Percentiles rank a stretch among this genome's conserved stretches.
phyloP scores from a whole-genome alignment of 371 early-diverging fungal species.

The Nosema granulosis region DNA sequence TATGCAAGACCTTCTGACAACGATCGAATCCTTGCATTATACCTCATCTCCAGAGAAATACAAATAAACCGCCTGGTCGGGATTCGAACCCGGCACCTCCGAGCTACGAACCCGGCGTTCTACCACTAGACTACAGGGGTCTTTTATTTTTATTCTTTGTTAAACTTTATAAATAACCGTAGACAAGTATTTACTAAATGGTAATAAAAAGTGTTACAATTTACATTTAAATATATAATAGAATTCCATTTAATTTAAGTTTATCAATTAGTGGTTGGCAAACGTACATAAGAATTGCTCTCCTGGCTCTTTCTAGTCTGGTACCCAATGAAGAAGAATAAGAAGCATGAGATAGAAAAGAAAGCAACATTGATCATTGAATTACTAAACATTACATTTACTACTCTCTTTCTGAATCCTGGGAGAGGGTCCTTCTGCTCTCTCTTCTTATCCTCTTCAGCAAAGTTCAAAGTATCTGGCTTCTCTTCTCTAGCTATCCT shows the following conservation, averaged over 20 bases:
- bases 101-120: too few species aligned
- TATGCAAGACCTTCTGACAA: too few species aligned
- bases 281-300: slow-evolving; percentile 52
- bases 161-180: too few species aligned
- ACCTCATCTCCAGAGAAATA: too few species aligned
- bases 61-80: too few species aligned
- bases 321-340: slow-evolving; percentile 50
- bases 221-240: neutral
- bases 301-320: slow-evolving; percentile 60
- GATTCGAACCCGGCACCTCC: too few species aligned
- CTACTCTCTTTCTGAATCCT: slow-evolving; percentile 9
- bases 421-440: neutral
- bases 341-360: slow-evolving; percentile 26
- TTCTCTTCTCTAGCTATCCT: slow-evolving; percentile 11
- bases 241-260: neutral
- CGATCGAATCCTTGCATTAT: too few species aligned
- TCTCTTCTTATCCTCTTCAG: slow-evolving; percentile 1
- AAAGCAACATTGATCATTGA: slow-evolving; percentile 24
- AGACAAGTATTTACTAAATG: too few species aligned
- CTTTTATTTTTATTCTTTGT: too few species aligned
- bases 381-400: slow-evolving; percentile 13
- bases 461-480: neutral
- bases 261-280: slow-evolving; percentile 46
- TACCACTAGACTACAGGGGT: too few species aligned
- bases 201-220: too few species aligned